Percentiles rank a stretch among this genome's conserved stretches.
phyloP scores from a whole-genome alignment of 23 red algal genomes.

The Gracilaria domingensis region DNA sequence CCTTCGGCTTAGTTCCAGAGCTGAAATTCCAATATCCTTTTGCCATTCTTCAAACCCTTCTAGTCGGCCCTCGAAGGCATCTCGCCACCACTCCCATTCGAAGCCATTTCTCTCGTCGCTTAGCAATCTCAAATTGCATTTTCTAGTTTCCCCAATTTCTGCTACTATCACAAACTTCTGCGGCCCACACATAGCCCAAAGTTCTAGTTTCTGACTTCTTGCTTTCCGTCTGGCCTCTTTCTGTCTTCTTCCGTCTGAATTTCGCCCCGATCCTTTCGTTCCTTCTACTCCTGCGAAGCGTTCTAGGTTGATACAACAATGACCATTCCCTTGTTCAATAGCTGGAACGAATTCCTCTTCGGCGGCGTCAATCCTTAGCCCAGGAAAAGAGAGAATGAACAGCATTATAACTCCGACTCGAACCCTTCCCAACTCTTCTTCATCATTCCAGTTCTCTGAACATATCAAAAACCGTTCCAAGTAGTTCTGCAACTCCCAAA shows the following conservation, averaged over 20 bases:
- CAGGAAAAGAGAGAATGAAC: neutral
- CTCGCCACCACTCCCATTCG: conserved; percentile 26
- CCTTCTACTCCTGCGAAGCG: no score
- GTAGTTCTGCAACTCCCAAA: conserved; percentile 20
- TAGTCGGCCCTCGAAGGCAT: neutral
- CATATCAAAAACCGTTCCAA: neutral
- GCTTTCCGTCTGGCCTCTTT: neutral
- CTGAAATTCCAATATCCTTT: neutral
- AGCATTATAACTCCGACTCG: neutral
- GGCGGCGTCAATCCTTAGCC: neutral
- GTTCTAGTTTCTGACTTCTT: neutral
- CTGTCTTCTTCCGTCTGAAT: neutral
- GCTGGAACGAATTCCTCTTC: neutral
- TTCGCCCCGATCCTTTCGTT: no score
- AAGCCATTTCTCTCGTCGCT: neutral
- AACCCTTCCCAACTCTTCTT: neutral
- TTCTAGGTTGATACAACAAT: no score
- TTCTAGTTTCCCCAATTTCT: neutral
- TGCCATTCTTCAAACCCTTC: conserved; percentile 7
- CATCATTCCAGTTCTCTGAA: neutral
- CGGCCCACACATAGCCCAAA: conserved; percentile 14
- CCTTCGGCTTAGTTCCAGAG: neutral
- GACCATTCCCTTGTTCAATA: no score
- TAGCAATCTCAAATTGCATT: no score
- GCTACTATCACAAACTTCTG: neutral